Evolutionary conservation across 768 basidiomycete genomes (phyloP).

Genomic region (Tylopilus sp.): DNA sequence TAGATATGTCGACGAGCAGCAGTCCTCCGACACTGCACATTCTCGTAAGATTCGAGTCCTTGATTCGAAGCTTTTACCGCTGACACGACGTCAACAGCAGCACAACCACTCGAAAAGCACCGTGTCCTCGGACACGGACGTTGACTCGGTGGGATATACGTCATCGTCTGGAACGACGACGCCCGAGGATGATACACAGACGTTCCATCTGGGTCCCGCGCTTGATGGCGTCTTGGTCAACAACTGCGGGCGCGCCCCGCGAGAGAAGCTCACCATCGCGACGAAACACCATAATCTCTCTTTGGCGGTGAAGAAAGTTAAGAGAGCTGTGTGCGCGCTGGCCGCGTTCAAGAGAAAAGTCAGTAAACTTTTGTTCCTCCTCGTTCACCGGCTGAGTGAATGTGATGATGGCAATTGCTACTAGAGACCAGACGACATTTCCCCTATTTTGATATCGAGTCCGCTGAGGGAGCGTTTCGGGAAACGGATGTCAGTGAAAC

Average conservation of each 20-base stretch:
- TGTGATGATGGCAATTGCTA: background rate
- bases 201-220: slow-evolving; percentile 19
- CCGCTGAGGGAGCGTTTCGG: slow-evolving; percentile 30
- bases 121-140: slow-evolving; percentile 21
- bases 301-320: slow-evolving; percentile 23
- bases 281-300: slow-evolving; percentile 15
- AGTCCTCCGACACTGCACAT: background rate
- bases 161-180: slow-evolving; percentile 33
- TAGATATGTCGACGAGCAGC: background rate
- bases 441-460: slow-evolving; percentile 22
- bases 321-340: slow-evolving; percentile 16
- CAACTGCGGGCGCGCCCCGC: background rate
- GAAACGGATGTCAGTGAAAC: slow-evolving; percentile 25
- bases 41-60: background rate
- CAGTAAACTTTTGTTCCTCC: background rate
- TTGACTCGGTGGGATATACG: slow-evolving; percentile 16
- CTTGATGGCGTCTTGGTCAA: slow-evolving; percentile 3
- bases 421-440: slow-evolving; percentile 25
- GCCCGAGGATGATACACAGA: slow-evolving; percentile 28
- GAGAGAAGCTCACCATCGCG: slow-evolving; percentile 6
- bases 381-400: background rate
- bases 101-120: slow-evolving; percentile 6
- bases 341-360: slow-evolving; percentile 27
- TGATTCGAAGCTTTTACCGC: background rate
- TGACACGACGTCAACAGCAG: background rate